These are phyloP conservation scores for Pyrenochaeta sp. DNA, from an alignment of 2,329 filamentous ascomycete species.

Conservation along the genomic window DNA sequence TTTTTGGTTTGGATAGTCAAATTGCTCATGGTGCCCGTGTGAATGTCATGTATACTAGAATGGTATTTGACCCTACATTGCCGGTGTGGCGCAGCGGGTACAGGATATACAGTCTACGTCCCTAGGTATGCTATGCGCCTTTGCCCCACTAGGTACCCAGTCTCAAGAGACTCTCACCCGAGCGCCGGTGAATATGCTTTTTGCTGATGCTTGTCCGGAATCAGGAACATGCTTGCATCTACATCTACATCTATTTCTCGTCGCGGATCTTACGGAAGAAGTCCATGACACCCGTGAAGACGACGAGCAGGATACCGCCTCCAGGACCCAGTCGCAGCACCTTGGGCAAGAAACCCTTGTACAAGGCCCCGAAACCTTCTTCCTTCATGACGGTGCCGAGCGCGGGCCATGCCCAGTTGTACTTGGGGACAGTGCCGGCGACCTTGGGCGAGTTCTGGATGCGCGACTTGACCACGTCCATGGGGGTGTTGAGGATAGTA, in stretches of 20 bases:
- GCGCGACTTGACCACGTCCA: conserved; percentile 97
- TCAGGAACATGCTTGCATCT: too few relatives aligned
- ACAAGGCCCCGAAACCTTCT: conserved; percentile 89
- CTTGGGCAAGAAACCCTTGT: conserved; percentile 98
- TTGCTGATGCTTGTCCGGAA: too few relatives aligned
- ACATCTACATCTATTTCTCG: conserved; percentile 26
- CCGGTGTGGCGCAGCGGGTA: conserved; percentile 1
- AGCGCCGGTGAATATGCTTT: too few relatives aligned
- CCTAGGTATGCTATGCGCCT: not conserved
- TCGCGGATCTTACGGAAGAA: conserved; percentile 80
- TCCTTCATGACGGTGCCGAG: conserved; percentile 87
- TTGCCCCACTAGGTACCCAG: not conserved
- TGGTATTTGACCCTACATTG: conserved; percentile 3
- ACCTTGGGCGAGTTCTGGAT: conserved; percentile 94
- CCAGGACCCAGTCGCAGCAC: conserved; percentile 79
- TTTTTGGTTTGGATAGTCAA: not conserved
- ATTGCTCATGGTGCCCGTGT: not conserved
- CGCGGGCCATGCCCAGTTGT: conserved; percentile 97
- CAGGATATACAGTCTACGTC: conserved; percentile 12
- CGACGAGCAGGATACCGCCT: conserved; percentile 78
- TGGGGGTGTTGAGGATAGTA: conserved; percentile 91
- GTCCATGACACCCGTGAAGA: conserved; percentile 89
- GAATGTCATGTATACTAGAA: not conserved
- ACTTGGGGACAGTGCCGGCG: conserved; percentile 84
- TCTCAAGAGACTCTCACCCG: too few relatives aligned